A percentile compares a stretch with the other conserved stretches of the same genome.
Conservation (phyloP, 2,329 filamentous ascomycete species). For the Eutypa lata region DNA sequence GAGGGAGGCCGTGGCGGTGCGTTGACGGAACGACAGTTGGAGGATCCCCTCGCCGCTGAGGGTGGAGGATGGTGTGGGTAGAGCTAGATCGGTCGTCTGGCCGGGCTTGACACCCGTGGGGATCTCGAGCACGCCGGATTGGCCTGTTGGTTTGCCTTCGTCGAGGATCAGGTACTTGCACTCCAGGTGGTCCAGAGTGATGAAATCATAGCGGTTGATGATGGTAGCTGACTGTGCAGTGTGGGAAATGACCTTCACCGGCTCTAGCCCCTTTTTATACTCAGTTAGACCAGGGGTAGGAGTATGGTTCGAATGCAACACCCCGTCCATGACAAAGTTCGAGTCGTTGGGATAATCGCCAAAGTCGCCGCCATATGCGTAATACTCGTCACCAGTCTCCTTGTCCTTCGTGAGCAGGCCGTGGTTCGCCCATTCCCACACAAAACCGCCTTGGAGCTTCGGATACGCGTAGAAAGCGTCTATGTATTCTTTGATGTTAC, state of each 20-base stretch:
- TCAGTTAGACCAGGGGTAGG: conserved; percentile 41
- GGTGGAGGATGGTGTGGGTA: conserved; percentile 9
- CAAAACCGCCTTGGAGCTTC: conserved; percentile 58
- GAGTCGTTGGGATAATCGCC: conserved; percentile 54
- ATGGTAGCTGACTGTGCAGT: conserved; percentile 26
- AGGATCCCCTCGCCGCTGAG: conserved; percentile 20
- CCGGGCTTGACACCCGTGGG: conserved; percentile 22
- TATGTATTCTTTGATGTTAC: conserved; percentile 62
- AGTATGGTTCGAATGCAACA: conserved; percentile 44
- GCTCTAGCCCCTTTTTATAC: conserved; percentile 45
- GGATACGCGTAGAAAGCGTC: conserved; percentile 57
- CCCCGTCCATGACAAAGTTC: conserved; percentile 52
- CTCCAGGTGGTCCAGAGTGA: conserved; percentile 36
- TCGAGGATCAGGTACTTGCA: conserved; percentile 26
- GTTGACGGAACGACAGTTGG: conserved; percentile 24
- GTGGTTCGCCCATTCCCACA: conserved; percentile 61
- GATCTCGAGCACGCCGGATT: conserved; percentile 21
- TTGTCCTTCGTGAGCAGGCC: conserved; percentile 40
- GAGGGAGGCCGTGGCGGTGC: conserved; percentile 16
- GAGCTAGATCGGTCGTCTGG: conserved; percentile 19
- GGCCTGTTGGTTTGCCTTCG: conserved; percentile 20
- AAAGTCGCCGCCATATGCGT: conserved; percentile 55
- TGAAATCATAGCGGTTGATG: conserved; percentile 40
- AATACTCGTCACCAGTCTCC: conserved; percentile 40
- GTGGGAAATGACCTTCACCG: conserved; percentile 40